These are phyloP conservation scores for Pilobolus umbonatus DNA, from an alignment of 192 early-diverging fungal species.

Conservation along the genomic window DNA sequence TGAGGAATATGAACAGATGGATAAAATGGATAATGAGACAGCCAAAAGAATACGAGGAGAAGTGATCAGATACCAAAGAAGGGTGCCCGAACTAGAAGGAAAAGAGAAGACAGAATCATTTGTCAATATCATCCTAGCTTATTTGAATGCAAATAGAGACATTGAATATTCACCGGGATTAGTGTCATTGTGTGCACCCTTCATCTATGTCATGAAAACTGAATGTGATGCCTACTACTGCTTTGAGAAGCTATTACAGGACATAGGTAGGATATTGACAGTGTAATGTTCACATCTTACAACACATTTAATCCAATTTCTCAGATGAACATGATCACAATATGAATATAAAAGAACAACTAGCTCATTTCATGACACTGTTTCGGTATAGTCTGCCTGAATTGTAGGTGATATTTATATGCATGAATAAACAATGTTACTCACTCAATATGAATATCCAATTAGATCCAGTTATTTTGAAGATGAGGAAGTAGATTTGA, in stretches of 20 bases:
- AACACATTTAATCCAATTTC: not conserved
- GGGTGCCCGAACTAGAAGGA: constrained; percentile 3
- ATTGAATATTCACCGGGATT: constrained; percentile 71
- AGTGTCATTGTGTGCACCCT: constrained; percentile 75
- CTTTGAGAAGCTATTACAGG: constrained; percentile 67
- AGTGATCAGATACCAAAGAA: constrained; percentile 57
- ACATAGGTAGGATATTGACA: constrained; percentile 45
- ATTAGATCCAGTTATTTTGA: constrained; percentile 79
- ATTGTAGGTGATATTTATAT: constrained; percentile 52
- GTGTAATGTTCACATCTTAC: not conserved
- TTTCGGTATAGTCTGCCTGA: constrained; percentile 83
- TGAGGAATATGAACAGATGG: constrained; percentile 62
- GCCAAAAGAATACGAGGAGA: constrained; percentile 78
- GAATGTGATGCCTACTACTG: constrained; percentile 78
- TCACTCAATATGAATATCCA: too few relatives aligned
- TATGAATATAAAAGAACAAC: constrained; percentile 61
- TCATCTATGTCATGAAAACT: constrained; percentile 63
- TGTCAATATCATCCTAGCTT: constrained; percentile 79
- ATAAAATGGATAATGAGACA: constrained; percentile 60
- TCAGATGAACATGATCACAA: constrained; percentile 63
- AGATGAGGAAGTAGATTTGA: constrained; percentile 85
- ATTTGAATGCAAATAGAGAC: constrained; percentile 69
- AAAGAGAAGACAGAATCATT: constrained; percentile 39
- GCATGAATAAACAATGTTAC: too few relatives aligned
- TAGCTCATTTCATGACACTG: constrained; percentile 80